Conservation (phyloP, 306 rosid species). For the Prunus armeniaca region DNA sequence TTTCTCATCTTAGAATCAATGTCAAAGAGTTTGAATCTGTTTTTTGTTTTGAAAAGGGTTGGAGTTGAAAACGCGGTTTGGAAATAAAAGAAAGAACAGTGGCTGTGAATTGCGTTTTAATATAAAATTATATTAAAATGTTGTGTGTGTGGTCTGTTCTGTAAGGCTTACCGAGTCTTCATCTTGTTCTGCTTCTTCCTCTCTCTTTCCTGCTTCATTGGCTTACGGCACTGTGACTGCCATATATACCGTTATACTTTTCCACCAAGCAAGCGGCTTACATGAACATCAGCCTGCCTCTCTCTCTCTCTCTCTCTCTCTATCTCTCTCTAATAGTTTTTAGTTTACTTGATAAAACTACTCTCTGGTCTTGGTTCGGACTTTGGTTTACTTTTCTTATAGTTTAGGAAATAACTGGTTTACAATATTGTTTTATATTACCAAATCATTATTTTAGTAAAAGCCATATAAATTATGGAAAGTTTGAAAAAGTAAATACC, state of each 20-base stretch:
- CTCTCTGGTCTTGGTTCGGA: neutral
- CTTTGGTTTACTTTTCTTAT: neutral
- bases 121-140: neutral
- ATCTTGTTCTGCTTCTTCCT: conserved; percentile 11
- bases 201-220: neutral
- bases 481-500: no score
- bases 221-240: neutral
- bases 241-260: neutral
- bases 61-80: conserved; percentile 69
- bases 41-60: conserved; percentile 12
- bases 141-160: neutral
- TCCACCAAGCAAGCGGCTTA: neutral
- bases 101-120: neutral
- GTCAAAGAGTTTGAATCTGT: conserved; percentile 34
- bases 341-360: neutral
- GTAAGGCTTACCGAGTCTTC: conserved; percentile 16
- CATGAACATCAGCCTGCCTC: neutral
- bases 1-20: conserved; percentile 25
- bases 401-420: neutral
- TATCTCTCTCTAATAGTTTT: neutral
- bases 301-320: neutral
- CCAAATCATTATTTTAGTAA: no score
- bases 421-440: neutral
- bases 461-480: no score
- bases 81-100: neutral